Evolutionary conservation across 2,329 filamentous ascomycete species (phyloP), one percentile per base, ranked within the genome.

Genomic region (Fusarium sterilihyphosum): DNA sequence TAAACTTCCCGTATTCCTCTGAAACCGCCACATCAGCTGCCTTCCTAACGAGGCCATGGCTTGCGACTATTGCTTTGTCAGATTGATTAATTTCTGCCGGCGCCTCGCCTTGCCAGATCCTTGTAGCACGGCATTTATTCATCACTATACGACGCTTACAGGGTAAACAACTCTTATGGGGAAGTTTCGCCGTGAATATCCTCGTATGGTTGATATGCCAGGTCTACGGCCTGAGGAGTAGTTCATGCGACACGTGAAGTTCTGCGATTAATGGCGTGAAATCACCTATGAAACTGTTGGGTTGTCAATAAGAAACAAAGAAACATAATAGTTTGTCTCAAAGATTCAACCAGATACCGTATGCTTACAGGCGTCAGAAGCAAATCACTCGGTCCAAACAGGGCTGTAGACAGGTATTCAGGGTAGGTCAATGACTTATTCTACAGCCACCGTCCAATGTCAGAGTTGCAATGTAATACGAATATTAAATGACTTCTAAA

Each of bases 21-120:
- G 67, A 70, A 70, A 70, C 67, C 41, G 67, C 52, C 66, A 49
- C 31, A 38, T 29, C 37, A 20, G 26, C 18, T 43, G 67, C 52
- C 67, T 70, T 66, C 67, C 67, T 56, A 66, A 70, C 46, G 31
- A 43, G 41, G 66, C 40, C 18, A 40, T 62, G 65, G 50, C n/a
- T 24, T 68, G 56, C 50, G 41, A 66, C 67, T 66, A 24, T 24
- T 31, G 29, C 26, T 47, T 29, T 31, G 47, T 66, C 66, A 66
- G n/a, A 50, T 70, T 71, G 26, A 70, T 70, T 71, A 33, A 60
- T 49, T 50, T 35, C 43, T 54, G 17, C 26, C 11, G 33, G n/a
- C 26, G 37, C 41, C 35, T 44, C n/a, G 22, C 26, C 53, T 41
- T 24, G 33, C 46, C 20, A 22, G 43, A 56, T 53, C 65, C 46